Evolutionary conservation across 331 rosid genomes (phyloP), one percentile per base, ranked within the genome.

Genomic region (Quercus tomentella): DNA sequence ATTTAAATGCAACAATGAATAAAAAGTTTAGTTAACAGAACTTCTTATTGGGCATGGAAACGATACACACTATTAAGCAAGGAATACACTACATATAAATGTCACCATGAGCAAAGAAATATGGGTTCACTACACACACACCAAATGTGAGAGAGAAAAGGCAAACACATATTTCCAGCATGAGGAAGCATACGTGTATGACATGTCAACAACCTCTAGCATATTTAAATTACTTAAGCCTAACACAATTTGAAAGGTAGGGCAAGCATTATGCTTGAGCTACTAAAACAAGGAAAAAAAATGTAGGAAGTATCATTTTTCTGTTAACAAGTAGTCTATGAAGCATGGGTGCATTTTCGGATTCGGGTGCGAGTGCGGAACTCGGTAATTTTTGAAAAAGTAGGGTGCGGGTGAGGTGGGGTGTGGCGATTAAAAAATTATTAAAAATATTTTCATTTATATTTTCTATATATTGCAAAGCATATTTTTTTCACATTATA

Each of bases 361-460:
- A 30, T 30, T 30, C 0, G 0, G 5, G 31, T 30, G 5, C 31
- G 0, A 0, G 5, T 30, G 31, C 1, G 31, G 5, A 3, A 30
- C 31, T 30, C 1, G 31, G 4, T 5, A 30, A 30, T 30, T 30
- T 30, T 30, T 30, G 5, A 30, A 30, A 30, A 30, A 30, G 31
- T 30, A 30, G 5, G 0, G 31, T 30, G 31, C 31, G 0, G 5
- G 31, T 30, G 31, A 0, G 4, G 4, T 1, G 31, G 4, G 4
- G 31, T 30, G 31, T 0, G 1, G 31, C 0, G 31, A 30, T 30
- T 30, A 30, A 30, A 30, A 30, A 30, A 30, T 30, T 30, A 30
- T 30, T 30, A 30, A 30, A 30, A 30, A 30, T 30, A 30, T 30
- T 30, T 30, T 30, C 4, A 30, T 30, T 30, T 30, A 30, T 30